phyloP scores from a whole-genome alignment of 768 basidiomycete genomes.

The Russula sp. region DNA sequence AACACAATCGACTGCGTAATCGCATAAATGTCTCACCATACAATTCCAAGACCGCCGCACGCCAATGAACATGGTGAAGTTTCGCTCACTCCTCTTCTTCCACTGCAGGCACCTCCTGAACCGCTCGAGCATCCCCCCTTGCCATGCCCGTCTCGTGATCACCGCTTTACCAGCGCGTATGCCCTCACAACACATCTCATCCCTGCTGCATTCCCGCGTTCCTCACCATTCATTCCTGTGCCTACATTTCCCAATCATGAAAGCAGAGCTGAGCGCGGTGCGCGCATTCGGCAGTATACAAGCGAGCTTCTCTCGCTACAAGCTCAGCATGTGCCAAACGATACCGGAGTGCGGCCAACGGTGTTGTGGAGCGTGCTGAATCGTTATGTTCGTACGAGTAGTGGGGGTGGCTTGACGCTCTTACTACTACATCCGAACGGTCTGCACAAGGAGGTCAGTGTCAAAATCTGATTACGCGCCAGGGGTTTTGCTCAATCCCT shows the following conservation, averaged over 20 bases:
- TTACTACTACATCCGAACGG: slow-evolving; percentile 83
- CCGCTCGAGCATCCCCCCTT: slow-evolving; percentile 35
- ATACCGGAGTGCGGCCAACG: slow-evolving; percentile 21
- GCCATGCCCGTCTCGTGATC: slow-evolving; percentile 27
- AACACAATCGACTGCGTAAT: no score
- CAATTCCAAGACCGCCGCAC: background rate
- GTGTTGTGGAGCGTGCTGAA: slow-evolving; percentile 67
- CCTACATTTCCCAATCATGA: slow-evolving; percentile 29
- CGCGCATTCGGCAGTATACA: background rate
- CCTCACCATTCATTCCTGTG: slow-evolving; percentile 35
- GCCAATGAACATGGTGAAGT: background rate
- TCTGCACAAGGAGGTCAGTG: slow-evolving; percentile 75
- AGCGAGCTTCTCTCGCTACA: slow-evolving; percentile 6
- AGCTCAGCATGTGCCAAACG: slow-evolving; percentile 20
- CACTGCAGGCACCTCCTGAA: slow-evolving; percentile 3
- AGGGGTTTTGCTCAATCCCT: background rate
- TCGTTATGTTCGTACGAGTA: slow-evolving; percentile 47
- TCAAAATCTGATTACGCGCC: background rate
- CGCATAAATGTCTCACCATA: background rate
- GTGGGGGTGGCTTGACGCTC: slow-evolving; percentile 49
- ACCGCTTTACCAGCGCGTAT: slow-evolving; percentile 24
- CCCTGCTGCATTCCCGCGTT: slow-evolving; percentile 46
- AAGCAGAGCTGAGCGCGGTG: slow-evolving; percentile 32
- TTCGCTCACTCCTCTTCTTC: background rate
- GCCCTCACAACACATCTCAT: slow-evolving; percentile 47